These are phyloP conservation scores for Sesbania bispinosa DNA, from an alignment of 306 rosid genomes.

Conservation along the genomic window DNA sequence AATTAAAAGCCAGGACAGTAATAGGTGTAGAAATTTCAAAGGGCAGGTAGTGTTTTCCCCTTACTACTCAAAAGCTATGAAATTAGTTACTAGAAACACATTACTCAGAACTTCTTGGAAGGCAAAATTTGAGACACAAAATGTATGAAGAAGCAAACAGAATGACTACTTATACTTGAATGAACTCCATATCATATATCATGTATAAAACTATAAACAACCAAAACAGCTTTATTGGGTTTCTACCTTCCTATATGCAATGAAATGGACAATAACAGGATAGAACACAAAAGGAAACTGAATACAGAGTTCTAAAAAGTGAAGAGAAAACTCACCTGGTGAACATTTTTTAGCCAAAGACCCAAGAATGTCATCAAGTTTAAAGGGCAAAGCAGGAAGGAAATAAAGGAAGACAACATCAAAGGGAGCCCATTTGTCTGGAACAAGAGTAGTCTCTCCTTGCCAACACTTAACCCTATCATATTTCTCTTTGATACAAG, in stretches of 20 bases:
- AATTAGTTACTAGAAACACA: not conserved
- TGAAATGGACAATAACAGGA: not conserved
- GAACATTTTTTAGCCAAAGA: slow-evolving; percentile 52
- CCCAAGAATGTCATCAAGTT: slow-evolving; percentile 50
- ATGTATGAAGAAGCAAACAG: not conserved
- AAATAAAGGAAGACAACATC: slow-evolving; percentile 80
- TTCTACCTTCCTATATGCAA: not conserved
- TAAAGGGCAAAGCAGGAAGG: slow-evolving; percentile 71
- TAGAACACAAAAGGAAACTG: not conserved
- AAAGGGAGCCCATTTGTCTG: slow-evolving; percentile 70
- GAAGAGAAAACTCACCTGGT: slow-evolving; percentile 45
- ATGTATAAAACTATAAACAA: not conserved
- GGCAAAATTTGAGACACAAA: not conserved
- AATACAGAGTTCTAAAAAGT: not conserved
- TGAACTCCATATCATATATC: not conserved
- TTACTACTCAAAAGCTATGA: not conserved
- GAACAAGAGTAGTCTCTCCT: slow-evolving; percentile 74
- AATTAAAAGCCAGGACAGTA: not conserved
- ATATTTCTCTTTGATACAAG: slow-evolving; percentile 64
- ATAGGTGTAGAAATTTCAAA: not conserved
- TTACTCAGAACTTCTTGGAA: not conserved
- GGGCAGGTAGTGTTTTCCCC: too few species aligned
- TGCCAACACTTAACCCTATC: slow-evolving; percentile 91
- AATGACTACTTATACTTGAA: not conserved
- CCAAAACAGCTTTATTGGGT: not conserved